phyloP scores from a whole-genome alignment of 768 basidiomycete species.

The Exidia glandulosa region DNA sequence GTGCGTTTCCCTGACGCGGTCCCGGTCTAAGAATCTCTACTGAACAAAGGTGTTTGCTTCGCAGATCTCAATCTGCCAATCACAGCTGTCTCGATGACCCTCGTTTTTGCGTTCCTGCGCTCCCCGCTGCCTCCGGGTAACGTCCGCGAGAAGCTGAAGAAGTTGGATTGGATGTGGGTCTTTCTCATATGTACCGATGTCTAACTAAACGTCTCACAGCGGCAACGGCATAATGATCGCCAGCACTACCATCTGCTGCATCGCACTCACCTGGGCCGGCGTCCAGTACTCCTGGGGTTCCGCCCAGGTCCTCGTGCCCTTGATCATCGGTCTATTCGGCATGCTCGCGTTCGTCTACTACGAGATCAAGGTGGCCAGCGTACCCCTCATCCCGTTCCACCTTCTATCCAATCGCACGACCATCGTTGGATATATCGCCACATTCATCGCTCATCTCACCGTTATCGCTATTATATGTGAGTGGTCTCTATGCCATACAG shows the following conservation, averaged over 20 bases:
- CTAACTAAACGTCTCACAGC: background rate
- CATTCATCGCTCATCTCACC: too few relatives aligned
- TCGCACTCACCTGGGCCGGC: background rate
- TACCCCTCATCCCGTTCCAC: conserved; percentile 16
- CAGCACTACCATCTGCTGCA: background rate
- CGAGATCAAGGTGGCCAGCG: background rate
- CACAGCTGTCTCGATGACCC: background rate
- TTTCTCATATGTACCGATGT: background rate
- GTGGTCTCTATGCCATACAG: too few relatives aligned
- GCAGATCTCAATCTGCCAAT: background rate
- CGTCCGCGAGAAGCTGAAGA: background rate
- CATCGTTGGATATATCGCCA: background rate
- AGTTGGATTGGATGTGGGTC: background rate
- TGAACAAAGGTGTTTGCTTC: background rate
- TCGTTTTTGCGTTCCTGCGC: background rate
- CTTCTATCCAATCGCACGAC: conserved; percentile 13
- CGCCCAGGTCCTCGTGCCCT: background rate
- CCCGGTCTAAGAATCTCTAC: background rate
- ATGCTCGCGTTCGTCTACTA: background rate
- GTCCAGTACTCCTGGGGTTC: background rate
- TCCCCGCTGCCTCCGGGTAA: background rate
- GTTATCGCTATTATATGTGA: too few relatives aligned
- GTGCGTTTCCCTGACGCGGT: conserved; percentile 16
- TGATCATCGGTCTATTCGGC: background rate
- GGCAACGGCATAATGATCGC: background rate